Evolutionary conservation across 176 grass and related monocot genomes (phyloP).

Genomic region (Cenchrus purpureus): DNA sequence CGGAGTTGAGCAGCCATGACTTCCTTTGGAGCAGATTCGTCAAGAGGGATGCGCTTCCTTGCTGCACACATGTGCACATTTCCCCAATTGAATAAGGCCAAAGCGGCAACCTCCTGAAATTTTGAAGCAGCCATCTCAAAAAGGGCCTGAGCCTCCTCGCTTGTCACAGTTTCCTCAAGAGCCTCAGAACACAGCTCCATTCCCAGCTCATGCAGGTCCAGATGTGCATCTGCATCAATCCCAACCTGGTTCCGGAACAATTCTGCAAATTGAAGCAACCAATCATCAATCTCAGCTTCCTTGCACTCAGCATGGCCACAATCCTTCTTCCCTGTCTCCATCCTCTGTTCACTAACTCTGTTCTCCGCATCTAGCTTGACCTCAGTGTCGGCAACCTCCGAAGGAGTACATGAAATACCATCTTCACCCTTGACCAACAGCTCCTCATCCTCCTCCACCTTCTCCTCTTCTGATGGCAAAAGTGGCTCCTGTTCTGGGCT

Average conservation of each 20-base stretch:
- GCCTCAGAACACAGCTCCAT: conserved; percentile 96
- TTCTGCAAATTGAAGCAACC: conserved; percentile 94
- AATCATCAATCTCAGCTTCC: conserved; percentile 96
- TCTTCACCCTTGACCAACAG: conserved; percentile 56
- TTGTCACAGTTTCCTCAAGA: conserved; percentile 86
- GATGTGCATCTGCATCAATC: conserved; percentile 88
- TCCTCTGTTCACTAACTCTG: conserved; percentile 29
- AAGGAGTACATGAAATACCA: conserved; percentile 31
- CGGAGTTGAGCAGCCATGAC: conserved; percentile 68
- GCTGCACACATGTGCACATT: conserved; percentile 99
- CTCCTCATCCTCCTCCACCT: conserved; percentile 61
- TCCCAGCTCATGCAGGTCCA: conserved; percentile 95
- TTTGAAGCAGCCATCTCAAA: conserved; percentile 88
- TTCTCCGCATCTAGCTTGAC: conserved; percentile 47
- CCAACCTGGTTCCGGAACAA: conserved; percentile 97
- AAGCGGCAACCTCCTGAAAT: conserved; percentile 93
- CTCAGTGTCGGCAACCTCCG: conserved; percentile 35
- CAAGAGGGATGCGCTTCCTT: conserved; percentile 89
- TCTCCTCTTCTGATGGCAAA: conserved; percentile 58
- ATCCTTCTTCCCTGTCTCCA: conserved; percentile 51
- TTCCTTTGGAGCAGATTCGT: conserved; percentile 81
- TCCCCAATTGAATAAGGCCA: conserved; percentile 97
- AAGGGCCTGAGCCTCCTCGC: conserved; percentile 78
- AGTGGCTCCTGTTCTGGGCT: conserved; percentile 78
- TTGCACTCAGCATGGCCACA: conserved; percentile 93